Evolutionary conservation across 1,139 yeast species (phyloP), one percentile per base, ranked within the genome.

Genomic region (Debaryomycetaceae sp.): DNA sequence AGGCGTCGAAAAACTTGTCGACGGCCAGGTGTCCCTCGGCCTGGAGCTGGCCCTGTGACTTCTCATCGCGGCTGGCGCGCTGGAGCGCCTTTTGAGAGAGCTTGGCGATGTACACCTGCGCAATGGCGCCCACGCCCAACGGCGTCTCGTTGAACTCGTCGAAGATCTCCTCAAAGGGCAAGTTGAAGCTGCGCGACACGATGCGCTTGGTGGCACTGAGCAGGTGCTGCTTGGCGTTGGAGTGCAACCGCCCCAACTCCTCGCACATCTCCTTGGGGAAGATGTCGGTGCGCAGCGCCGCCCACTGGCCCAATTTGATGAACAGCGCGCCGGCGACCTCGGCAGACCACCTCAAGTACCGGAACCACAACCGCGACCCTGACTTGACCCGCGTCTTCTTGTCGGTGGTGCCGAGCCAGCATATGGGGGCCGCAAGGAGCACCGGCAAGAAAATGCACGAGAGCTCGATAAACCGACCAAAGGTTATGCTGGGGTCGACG

Each of bases 301-400:
- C 98, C 99, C 99, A 91, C 63, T 93, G 98, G 3, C 97, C 98
- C 40, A 91, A 69, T 56, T 91, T 91, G 40, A 91, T 85, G 55
- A 91, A 91, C 5, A 95, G 82, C 2, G 98, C 95, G 1, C 98
- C 98, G 0, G 96, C 96, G 18, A 66, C 42, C 52, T 91, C 96
- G 39, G 93, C 77, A 1, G 83, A 65, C 59, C 75, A 62, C 31
- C 89, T 68, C 24, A 89, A 56, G 36, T 79, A 61, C 34, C 58
- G 56, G 53, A 73, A 89, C 96, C 96, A 91, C 17, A 78, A 31
- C 17, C 69, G 46, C 1, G 89, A 75, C 0, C 96, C 96, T 1
- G 66, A 46, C 21, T 78, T 63, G 13, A 71, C 65, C 12, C 56
- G 44, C 9, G 43, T 38, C 13, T 53, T 45, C 13, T 57, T 49